phyloP scores from a whole-genome alignment of 495 filamentous ascomycete species.

The Neurospora sp. region DNA sequence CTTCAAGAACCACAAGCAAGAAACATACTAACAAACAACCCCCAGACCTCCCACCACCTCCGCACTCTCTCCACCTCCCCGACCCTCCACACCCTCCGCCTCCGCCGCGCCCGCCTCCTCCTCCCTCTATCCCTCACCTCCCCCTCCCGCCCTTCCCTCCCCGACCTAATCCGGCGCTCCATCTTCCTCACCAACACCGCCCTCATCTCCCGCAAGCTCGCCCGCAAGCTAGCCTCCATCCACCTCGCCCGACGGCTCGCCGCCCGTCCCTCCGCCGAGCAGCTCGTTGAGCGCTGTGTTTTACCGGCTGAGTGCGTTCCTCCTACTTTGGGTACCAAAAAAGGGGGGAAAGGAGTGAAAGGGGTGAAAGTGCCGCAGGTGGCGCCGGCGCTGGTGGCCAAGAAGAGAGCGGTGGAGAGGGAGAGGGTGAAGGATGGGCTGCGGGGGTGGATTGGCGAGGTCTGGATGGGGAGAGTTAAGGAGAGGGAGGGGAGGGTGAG shows the following conservation, averaged over 20 bases:
- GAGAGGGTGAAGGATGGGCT: slow-evolving; percentile 47
- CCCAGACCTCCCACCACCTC: slow-evolving; percentile 47
- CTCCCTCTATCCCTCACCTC: slow-evolving; percentile 41
- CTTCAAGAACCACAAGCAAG: not conserved
- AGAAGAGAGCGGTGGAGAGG: slow-evolving; percentile 40
- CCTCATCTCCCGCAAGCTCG: slow-evolving; percentile 42
- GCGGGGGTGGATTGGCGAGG: slow-evolving; percentile 39
- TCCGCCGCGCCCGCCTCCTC: slow-evolving; percentile 36
- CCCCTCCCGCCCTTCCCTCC: slow-evolving; percentile 41
- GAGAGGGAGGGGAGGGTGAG: slow-evolving; percentile 28
- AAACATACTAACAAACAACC: not conserved
- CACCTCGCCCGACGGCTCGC: slow-evolving; percentile 35
- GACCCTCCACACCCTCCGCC: slow-evolving; percentile 44
- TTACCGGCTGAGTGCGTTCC: slow-evolving; percentile 37
- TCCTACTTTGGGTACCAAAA: not conserved
- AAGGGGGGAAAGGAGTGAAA: not conserved
- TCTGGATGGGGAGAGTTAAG: slow-evolving; percentile 33
- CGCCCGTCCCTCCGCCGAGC: slow-evolving; percentile 30
- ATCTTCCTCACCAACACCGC: slow-evolving; percentile 52
- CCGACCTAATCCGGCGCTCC: slow-evolving; percentile 39
- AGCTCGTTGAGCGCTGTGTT: slow-evolving; percentile 34
- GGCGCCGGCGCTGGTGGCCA: slow-evolving; percentile 25
- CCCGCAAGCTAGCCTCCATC: slow-evolving; percentile 42
- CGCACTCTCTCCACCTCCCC: slow-evolving; percentile 44
- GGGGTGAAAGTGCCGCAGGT: slow-evolving; percentile 5